A percentile compares a stretch with the other conserved stretches of the same genome.
These are phyloP conservation scores for Quercus wislizeni DNA, from an alignment of 306 rosid genomes.

Conservation along the genomic window DNA sequence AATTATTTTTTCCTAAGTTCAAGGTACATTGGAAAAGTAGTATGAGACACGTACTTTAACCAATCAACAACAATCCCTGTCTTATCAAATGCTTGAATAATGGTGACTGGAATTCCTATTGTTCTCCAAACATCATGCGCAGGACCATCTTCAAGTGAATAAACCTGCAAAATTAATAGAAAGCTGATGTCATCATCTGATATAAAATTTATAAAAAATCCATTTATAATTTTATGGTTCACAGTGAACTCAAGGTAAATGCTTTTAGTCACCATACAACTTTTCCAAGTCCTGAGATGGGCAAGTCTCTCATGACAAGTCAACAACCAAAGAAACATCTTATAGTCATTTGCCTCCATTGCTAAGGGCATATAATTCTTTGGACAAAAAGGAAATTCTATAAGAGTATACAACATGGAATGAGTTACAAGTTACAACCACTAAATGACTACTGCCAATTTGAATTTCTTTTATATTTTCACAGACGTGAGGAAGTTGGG, in stretches of 20 bases:
- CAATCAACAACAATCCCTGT: constrained; percentile 60
- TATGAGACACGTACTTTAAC: constrained; percentile 62
- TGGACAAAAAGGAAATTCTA: too few species aligned
- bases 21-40: neutral
- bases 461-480: too few species aligned
- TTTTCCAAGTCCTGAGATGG: neutral
- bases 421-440: too few species aligned
- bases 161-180: constrained; percentile 56
- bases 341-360: neutral
- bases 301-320: neutral
- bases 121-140: constrained; percentile 61
- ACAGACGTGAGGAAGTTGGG: too few species aligned
- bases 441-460: too few species aligned
- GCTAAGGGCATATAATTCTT: too few species aligned
- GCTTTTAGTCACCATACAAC: neutral
- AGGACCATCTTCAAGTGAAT: constrained; percentile 83
- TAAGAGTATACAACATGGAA: too few species aligned
- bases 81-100: constrained; percentile 57
- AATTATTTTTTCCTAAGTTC: neutral
- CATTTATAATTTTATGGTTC: neutral
- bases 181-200: constrained; percentile 10
- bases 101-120: constrained; percentile 56
- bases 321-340: neutral
- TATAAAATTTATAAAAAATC: neutral
- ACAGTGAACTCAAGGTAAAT: neutral